Conservation (phyloP, 345 rosid genomes). For the Draba incana region DNA sequence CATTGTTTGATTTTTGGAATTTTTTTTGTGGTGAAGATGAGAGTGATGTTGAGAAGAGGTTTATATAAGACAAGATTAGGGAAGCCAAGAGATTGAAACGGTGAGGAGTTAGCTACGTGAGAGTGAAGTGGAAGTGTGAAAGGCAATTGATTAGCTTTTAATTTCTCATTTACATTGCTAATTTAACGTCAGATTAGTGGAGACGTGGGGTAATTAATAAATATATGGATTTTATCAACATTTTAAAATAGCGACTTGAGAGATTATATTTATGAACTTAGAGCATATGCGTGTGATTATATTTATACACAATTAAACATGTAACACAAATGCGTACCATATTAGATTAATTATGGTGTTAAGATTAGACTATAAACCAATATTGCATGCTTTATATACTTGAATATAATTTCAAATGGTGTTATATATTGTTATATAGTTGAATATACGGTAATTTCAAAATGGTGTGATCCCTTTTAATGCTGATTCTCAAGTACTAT, state of each 20-base stretch:
- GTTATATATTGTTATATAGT: too few relatives aligned
- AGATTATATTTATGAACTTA: not conserved
- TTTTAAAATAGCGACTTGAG: not conserved
- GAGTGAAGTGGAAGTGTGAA: constrained; percentile 16
- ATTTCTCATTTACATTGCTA: not conserved
- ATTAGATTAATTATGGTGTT: not conserved
- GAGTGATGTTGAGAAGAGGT: constrained; percentile 12
- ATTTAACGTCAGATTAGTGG: constrained; percentile 31
- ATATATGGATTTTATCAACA: constrained; percentile 14
- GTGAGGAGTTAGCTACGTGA: constrained; percentile 25
- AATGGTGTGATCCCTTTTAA: too few relatives aligned
- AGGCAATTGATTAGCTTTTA: constrained; percentile 21
- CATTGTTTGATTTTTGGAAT: constrained; percentile 17
- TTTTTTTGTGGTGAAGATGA: not conserved
- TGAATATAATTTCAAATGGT: too few relatives aligned
- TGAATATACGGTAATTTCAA: too few relatives aligned
- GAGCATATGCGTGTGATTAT: constrained; percentile 18
- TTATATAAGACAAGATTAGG: constrained; percentile 21
- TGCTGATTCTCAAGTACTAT: too few relatives aligned
- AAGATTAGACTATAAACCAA: constrained; percentile 9
- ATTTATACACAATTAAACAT: not conserved
- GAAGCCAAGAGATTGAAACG: constrained; percentile 35
- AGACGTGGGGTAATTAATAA: constrained; percentile 6
- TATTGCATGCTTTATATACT: not conserved
- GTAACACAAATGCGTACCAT: not conserved